phyloP scores from a whole-genome alignment of 78 protist genomes.

The Dictyostelium citrinum region DNA sequence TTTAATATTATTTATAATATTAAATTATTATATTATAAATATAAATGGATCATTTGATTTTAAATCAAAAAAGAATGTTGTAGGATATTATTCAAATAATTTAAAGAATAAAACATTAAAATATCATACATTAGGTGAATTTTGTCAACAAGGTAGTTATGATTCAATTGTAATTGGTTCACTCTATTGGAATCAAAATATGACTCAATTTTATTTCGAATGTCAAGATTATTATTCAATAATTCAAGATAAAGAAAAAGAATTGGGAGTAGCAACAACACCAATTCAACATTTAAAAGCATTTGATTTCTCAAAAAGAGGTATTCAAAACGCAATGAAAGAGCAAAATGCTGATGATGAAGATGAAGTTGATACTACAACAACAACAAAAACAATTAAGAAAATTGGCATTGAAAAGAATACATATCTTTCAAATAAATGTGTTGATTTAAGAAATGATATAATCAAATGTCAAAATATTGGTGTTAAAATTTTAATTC shows the following conservation, averaged over 20 bases:
- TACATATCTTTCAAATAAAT: background rate
- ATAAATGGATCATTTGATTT: background rate
- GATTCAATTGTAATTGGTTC: background rate
- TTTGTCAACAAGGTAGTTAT: background rate
- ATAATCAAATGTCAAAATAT: background rate
- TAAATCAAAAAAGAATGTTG: background rate
- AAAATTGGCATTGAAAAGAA: background rate
- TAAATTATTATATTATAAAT: background rate
- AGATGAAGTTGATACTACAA: background rate
- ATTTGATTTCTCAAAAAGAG: background rate
- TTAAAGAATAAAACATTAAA: background rate
- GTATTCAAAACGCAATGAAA: background rate
- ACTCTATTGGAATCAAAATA: conserved; percentile 6
- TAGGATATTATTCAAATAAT: conserved; percentile 2
- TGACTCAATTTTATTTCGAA: background rate
- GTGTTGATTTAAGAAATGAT: background rate
- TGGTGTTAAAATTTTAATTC: background rate
- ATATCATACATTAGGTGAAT: conserved; percentile 8
- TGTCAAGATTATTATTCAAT: background rate
- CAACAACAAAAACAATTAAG: background rate
- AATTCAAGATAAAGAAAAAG: background rate
- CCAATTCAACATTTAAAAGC: background rate
- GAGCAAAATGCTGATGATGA: background rate
- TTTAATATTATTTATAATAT: background rate
- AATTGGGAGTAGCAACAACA: background rate